phyloP scores from a whole-genome alignment of 2,329 filamentous ascomycete species.

The Claviceps quebecensis region DNA sequence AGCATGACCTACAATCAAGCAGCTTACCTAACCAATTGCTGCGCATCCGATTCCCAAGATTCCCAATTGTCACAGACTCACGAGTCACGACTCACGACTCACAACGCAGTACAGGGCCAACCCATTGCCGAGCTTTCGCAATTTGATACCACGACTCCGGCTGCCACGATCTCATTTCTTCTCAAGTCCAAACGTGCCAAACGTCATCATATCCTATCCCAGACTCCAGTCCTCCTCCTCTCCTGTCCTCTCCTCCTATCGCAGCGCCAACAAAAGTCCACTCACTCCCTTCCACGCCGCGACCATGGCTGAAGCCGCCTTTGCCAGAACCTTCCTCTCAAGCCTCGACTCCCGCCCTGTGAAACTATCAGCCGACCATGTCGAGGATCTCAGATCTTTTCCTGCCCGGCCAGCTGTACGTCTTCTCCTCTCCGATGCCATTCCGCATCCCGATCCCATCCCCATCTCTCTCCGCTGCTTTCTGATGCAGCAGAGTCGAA shows the following conservation, averaged over 20 bases:
- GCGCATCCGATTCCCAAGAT: no score
- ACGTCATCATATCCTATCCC: background rate
- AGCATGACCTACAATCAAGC: no score
- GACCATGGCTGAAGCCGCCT: constrained; percentile 67
- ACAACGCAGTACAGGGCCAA: no score
- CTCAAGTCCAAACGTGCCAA: no score
- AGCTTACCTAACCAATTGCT: no score
- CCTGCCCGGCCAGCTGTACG: constrained; percentile 61
- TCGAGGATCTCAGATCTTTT: constrained; percentile 71
- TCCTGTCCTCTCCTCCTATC: background rate
- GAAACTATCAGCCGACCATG: constrained; percentile 79
- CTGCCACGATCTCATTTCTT: no score
- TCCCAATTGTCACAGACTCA: no score
- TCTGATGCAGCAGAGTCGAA: no score
- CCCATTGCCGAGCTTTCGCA: no score
- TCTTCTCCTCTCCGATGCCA: background rate
- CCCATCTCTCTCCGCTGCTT: background rate
- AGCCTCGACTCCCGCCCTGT: constrained; percentile 63
- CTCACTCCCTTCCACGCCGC: background rate
- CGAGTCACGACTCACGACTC: no score
- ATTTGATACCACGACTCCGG: no score
- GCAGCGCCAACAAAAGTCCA: background rate
- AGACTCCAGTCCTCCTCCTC: background rate
- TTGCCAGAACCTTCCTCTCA: constrained; percentile 71
- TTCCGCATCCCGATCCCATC: no score